phyloP scores from a whole-genome alignment of 805 yeast genomes.

The Komagataella populi region DNA sequence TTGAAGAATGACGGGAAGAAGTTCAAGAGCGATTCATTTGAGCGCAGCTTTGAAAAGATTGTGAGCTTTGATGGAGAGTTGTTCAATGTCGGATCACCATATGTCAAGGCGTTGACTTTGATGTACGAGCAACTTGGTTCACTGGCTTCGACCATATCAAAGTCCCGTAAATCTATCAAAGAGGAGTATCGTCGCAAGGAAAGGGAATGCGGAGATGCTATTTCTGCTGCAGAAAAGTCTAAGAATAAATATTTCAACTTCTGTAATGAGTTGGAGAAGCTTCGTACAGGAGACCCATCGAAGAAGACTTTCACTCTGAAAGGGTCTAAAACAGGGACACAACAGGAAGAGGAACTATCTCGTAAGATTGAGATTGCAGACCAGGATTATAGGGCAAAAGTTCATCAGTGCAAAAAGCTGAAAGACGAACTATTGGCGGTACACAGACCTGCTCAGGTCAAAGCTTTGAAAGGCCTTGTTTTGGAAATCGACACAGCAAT shows the following conservation, averaged over 20 bases:
- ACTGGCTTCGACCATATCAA: constrained; percentile 53
- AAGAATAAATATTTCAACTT: constrained; percentile 61
- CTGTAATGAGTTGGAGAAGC: constrained; percentile 77
- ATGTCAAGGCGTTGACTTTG: constrained; percentile 63
- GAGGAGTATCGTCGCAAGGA: constrained; percentile 76
- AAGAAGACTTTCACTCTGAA: constrained; percentile 75
- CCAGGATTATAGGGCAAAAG: constrained; percentile 70
- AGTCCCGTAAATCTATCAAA: constrained; percentile 62
- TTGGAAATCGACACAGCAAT: constrained; percentile 85
- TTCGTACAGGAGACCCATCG: constrained; percentile 69
- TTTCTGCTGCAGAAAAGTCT: constrained; percentile 78
- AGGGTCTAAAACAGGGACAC: constrained; percentile 66
- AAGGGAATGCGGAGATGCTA: constrained; percentile 75
- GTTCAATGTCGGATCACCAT: constrained; percentile 54
- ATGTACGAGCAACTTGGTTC: constrained; percentile 81
- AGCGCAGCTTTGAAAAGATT: constrained; percentile 49
- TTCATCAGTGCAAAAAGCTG: constrained; percentile 54
- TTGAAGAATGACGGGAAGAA: constrained; percentile 28
- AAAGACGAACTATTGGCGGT: constrained; percentile 60
- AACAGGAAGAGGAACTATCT: constrained; percentile 81
- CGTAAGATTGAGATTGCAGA: constrained; percentile 77
- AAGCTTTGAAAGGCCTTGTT: constrained; percentile 60
- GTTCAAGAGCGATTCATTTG: constrained; percentile 53
- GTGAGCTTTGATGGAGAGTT: constrained; percentile 70
- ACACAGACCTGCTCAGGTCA: constrained; percentile 67